These are phyloP conservation scores for Euphrasia arctica DNA, from an alignment of 305 asterid genomes.

Conservation along the genomic window DNA sequence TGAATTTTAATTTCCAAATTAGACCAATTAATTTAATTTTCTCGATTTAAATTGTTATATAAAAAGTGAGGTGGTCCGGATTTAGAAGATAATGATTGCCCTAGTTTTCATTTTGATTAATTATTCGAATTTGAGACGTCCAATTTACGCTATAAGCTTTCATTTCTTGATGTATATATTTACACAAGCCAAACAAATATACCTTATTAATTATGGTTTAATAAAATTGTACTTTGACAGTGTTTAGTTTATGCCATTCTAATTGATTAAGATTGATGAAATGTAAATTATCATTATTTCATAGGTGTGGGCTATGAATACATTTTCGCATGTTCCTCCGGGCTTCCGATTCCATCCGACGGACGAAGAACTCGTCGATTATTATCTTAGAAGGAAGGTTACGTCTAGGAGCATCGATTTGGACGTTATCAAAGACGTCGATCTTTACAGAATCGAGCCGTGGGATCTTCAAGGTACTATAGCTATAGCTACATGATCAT, in stretches of 20 bases:
- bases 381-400: slow-evolving; percentile 73
- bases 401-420: slow-evolving; percentile 52
- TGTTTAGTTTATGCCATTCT: too few relatives aligned
- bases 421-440: slow-evolving; percentile 75
- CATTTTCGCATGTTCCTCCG: slow-evolving; percentile 75
- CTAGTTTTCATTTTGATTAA: slow-evolving; percentile 2
- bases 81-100: slow-evolving; percentile 11
- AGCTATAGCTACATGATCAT: too few relatives aligned
- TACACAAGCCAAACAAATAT: not conserved
- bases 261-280: too few relatives aligned
- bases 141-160: slow-evolving; percentile 1
- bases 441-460: slow-evolving; percentile 85
- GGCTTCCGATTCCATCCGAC: slow-evolving; percentile 93
- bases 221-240: too few relatives aligned
- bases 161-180: not conserved
- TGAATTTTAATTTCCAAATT: not conserved
- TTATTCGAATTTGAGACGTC: not conserved
- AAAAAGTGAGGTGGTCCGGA: slow-evolving; percentile 5
- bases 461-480: slow-evolving; percentile 89
- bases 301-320: slow-evolving; percentile 41
- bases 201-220: not conserved
- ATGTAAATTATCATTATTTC: too few relatives aligned
- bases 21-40: not conserved
- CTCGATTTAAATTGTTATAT: not conserved
- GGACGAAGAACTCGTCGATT: slow-evolving; percentile 85